Base-by-base conservation (phyloP, 495 filamentous ascomycete genomes). In the Aspergillus indologenus region DNA sequence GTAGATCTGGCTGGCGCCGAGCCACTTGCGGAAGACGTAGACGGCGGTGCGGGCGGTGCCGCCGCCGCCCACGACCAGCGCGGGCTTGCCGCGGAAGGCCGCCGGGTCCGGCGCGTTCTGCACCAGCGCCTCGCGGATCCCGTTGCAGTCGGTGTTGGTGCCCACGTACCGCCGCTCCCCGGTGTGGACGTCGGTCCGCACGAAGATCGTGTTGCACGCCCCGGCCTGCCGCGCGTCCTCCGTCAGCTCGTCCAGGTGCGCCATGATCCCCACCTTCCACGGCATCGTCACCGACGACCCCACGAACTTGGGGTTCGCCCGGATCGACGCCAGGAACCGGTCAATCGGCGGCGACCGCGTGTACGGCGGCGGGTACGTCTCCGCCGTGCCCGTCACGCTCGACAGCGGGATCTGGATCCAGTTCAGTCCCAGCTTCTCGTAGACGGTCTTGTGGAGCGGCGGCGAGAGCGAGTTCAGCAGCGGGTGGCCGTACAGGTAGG, bases 221-320 rank as follows among this genome's bases (percentile, higher is more conserved):
- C 87, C 87, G 15, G 90, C 85, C 49, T 83, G 84, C 15, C 79
- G 79, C 52, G 79, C 87, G 67, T 89, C 85, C 24, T 83, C 80
- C 14, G 87, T 89, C 23, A 90, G 71, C 31, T 83, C 80, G 68
- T 91, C 87, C 7, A 90, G 79, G 60, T 88, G 74, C 2, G 80
- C 76, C 68, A 90, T 81, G 65, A 90, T 87, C 55, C 78, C 75
- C 47, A 90, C 79, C 71, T 91, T 91, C 73, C 85, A 79, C 0
- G 88, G 87, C 87, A 90, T 91, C 47, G 87, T 91, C 46, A 90
- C 82, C 21, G 86, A 84, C 15, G 85, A 80, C 57, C 87, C 87
- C 73, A 80, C 76, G 70, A 82, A 83, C 57, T 82, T 81, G 29
- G 74, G 71, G 61, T 81, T 71, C 52, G 68, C 45, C 52, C 73